Conservation (phyloP, 202 grass and related monocot species). For the Dendrocalamus latiflorus region DNA sequence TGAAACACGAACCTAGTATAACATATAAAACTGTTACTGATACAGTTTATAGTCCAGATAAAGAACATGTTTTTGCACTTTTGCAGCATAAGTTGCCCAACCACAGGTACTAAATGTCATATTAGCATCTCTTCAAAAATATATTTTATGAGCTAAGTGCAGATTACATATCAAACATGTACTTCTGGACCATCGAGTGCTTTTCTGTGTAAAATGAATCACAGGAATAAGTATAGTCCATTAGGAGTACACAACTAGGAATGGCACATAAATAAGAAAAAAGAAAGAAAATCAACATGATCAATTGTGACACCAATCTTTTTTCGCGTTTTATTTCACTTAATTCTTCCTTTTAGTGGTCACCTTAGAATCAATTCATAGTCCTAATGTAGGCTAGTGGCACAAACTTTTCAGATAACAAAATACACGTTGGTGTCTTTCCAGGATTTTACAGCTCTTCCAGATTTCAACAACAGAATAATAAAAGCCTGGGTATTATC, state of each 20-base stretch:
- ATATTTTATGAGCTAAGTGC: neutral
- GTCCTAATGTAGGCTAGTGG: neutral
- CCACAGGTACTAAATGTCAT: slow-evolving; percentile 3
- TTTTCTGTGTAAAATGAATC: neutral
- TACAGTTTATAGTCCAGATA: slow-evolving; percentile 7
- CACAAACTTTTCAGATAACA: no score
- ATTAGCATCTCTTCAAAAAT: neutral
- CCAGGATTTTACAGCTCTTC: neutral
- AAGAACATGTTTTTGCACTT: slow-evolving; percentile 2
- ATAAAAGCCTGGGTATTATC: neutral
- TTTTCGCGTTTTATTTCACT: neutral
- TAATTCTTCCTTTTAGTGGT: neutral
- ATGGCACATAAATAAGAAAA: neutral
- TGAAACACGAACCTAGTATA: slow-evolving; percentile 75
- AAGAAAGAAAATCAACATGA: neutral
- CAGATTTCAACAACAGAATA: neutral
- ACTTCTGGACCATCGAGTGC: neutral
- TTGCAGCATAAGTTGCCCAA: neutral
- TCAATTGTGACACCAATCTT: neutral
- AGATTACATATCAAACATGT: slow-evolving; percentile 23
- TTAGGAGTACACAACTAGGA: neutral
- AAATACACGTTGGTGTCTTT: no score
- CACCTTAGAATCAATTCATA: neutral
- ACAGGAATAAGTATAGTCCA: neutral
- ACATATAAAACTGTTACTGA: slow-evolving; percentile 31